Percentiles rank a stretch among this genome's conserved stretches.
These are phyloP conservation scores for Cokeromyces recurvatus DNA, from an alignment of 371 early-diverging fungal species.

Conservation along the genomic window DNA sequence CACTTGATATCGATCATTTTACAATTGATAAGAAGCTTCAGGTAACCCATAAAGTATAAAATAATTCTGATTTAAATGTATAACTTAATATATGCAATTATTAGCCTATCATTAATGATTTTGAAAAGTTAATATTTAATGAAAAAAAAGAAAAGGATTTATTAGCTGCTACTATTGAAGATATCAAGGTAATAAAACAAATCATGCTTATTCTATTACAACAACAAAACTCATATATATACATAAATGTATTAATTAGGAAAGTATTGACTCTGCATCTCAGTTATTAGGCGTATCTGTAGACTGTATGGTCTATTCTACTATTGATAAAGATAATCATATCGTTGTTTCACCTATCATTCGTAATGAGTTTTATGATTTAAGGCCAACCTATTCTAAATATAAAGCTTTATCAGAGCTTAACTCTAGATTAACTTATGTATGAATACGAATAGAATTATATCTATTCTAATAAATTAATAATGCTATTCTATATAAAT, in stretches of 20 bases:
- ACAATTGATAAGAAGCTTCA: conserved; percentile 15
- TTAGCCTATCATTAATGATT: conserved; percentile 12
- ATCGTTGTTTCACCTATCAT: conserved; percentile 5
- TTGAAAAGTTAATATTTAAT: conserved; percentile 9
- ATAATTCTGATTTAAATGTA: background rate
- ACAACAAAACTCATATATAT: conserved; percentile 6
- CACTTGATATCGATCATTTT: conserved; percentile 13
- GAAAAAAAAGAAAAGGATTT: conserved; percentile 17
- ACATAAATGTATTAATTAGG: conserved; percentile 1
- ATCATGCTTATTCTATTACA: too few relatives aligned
- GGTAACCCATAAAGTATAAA: conserved; percentile 4
- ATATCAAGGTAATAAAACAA: conserved; percentile 38
- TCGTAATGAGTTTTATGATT: conserved; percentile 7
- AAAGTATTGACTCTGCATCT: conserved; percentile 17
- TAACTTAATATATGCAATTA: background rate
- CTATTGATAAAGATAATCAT: conserved; percentile 18
- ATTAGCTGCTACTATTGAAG: conserved; percentile 43
- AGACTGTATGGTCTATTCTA: conserved; percentile 19
- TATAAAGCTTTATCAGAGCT: conserved; percentile 13
- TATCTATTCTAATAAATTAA: too few relatives aligned
- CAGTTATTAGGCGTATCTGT: conserved; percentile 19
- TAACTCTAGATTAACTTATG: conserved; percentile 15
- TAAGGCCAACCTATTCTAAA: conserved; percentile 21
- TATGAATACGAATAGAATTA: too few relatives aligned
- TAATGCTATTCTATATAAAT: too few relatives aligned